Percentiles rank a stretch among this genome's conserved stretches.
Conservation (phyloP, 2,329 filamentous ascomycete species). For the Fusarium tricinctum region DNA sequence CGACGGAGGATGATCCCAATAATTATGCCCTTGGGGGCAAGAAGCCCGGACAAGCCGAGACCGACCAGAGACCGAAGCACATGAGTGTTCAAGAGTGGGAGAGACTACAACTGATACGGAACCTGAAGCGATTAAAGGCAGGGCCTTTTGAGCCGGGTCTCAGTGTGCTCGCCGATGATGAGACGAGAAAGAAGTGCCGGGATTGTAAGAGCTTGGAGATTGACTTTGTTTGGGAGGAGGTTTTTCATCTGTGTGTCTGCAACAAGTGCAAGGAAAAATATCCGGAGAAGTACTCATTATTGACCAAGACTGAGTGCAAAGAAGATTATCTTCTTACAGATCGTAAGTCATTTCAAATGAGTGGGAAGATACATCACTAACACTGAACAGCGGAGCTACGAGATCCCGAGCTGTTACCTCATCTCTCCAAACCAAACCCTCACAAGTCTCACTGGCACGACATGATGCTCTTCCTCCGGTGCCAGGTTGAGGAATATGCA, state of each 20-base stretch:
- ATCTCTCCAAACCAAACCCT: constrained; percentile 90
- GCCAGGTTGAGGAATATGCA: constrained; percentile 94
- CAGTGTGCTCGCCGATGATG: constrained; percentile 76
- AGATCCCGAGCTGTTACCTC: constrained; percentile 87
- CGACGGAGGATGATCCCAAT: constrained; percentile 89
- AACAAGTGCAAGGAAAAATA: constrained; percentile 86
- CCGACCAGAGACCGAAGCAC: constrained; percentile 79
- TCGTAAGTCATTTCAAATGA: constrained; percentile 65
- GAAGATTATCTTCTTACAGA: constrained; percentile 97
- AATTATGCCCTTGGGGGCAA: constrained; percentile 77
- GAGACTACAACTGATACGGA: constrained; percentile 79
- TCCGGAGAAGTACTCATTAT: constrained; percentile 92
- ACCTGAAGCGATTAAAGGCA: constrained; percentile 78
- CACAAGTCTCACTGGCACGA: constrained; percentile 97
- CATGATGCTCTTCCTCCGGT: constrained; percentile 97
- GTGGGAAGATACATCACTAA: constrained; percentile 18
- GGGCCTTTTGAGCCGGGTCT: constrained; percentile 92
- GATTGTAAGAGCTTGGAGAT: constrained; percentile 90
- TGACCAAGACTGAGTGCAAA: constrained; percentile 96
- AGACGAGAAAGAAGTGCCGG: constrained; percentile 78
- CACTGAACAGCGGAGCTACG: constrained; percentile 80
- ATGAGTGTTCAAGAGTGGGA: constrained; percentile 97
- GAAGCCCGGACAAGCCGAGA: constrained; percentile 55
- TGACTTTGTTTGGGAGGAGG: constrained; percentile 94
- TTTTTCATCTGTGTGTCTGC: constrained; percentile 83